phyloP scores from a whole-genome alignment of 108 stramenopile genomes.

The Conticribra weissflogii region DNA sequence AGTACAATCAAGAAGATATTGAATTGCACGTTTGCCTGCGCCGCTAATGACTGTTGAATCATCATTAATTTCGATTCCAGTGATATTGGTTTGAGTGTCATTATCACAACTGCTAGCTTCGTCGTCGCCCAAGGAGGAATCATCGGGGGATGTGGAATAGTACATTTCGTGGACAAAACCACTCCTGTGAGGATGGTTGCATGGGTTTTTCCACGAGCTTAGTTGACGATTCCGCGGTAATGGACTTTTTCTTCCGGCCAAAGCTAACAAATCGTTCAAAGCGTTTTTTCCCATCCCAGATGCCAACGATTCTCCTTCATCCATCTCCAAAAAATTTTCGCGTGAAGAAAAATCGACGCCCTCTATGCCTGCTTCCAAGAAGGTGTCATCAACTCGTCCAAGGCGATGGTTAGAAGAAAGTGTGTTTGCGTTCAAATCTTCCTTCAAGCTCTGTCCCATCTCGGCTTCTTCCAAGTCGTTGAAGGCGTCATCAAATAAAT shows the following conservation, averaged over 20 bases:
- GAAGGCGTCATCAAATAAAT: too few species aligned
- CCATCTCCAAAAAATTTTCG: neutral
- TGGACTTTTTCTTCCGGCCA: slow-evolving; percentile 13
- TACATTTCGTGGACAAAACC: too few species aligned
- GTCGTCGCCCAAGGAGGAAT: neutral
- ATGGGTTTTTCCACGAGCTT: too few species aligned
- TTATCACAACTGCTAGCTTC: too few species aligned
- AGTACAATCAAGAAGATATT: neutral
- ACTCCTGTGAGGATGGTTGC: too few species aligned
- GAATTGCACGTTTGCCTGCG: neutral
- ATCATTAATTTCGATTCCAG: too few species aligned
- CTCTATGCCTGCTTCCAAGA: neutral
- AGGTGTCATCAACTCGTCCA: neutral
- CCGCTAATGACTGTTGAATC: neutral
- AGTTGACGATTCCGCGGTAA: neutral
- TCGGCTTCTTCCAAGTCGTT: too few species aligned
- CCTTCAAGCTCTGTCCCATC: too few species aligned
- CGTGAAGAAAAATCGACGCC: too few species aligned
- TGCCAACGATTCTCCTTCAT: slow-evolving; percentile 28
- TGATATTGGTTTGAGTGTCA: too few species aligned
- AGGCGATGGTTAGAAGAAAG: neutral
- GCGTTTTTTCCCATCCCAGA: slow-evolving; percentile 35
- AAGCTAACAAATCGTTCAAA: slow-evolving; percentile 15
- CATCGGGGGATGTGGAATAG: neutral
- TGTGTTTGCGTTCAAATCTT: too few species aligned